Conservation (phyloP, 352 stramenopile genomes). For the Phytophthora niederhauseri region DNA sequence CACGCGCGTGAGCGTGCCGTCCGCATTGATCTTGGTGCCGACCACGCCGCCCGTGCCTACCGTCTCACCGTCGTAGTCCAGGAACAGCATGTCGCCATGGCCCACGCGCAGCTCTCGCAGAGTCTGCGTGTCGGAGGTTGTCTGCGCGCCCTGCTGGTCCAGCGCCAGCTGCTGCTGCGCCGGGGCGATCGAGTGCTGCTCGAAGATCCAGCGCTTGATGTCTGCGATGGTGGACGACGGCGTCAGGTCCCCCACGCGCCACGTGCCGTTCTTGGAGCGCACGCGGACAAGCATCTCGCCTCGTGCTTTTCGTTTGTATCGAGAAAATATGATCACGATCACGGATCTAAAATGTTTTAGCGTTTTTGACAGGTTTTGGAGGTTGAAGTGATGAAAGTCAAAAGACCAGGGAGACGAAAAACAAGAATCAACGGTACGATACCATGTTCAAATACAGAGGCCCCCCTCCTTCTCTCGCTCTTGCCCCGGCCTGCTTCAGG, state of each 20-base stretch:
- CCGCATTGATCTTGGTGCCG: constrained; percentile 78
- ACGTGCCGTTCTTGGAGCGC: constrained; percentile 90
- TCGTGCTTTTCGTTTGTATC: background rate
- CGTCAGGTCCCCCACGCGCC: constrained; percentile 75
- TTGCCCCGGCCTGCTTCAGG: constrained; percentile 6
- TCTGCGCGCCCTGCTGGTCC: constrained; percentile 52
- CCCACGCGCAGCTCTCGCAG: constrained; percentile 60
- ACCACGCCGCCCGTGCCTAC: constrained; percentile 54
- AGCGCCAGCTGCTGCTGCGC: constrained; percentile 57
- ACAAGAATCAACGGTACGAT: constrained; percentile 31
- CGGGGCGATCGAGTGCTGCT: constrained; percentile 68
- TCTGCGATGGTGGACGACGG: constrained; percentile 67
- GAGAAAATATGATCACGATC: constrained; percentile 8
- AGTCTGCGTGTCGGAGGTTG: constrained; percentile 55
- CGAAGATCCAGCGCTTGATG: constrained; percentile 79
- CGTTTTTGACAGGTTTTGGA: constrained; percentile 13
- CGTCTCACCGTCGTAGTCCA: constrained; percentile 77
- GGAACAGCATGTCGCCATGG: constrained; percentile 84
- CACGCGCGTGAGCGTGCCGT: constrained; percentile 81
- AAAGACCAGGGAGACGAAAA: background rate
- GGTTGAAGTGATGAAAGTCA: background rate
- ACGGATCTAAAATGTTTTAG: background rate
- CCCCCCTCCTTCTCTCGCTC: constrained; percentile 18
- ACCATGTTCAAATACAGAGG: constrained; percentile 45
- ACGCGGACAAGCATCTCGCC: constrained; percentile 79